phyloP scores from a whole-genome alignment of 1,284 basidiomycete genomes.

The Fomitiporia mediterranea region DNA sequence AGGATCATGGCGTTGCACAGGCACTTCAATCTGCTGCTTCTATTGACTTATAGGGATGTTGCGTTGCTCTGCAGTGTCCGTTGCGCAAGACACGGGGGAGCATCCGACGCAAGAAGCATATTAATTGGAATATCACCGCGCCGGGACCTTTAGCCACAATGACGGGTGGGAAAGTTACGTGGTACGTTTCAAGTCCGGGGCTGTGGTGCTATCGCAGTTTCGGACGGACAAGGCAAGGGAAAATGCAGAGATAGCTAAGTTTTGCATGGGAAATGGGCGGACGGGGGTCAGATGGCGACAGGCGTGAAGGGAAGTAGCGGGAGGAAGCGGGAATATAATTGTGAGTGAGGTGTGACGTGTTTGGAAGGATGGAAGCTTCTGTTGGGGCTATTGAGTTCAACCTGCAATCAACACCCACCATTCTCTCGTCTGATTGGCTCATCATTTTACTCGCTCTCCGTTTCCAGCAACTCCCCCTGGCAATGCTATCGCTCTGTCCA shows the following conservation, averaged over 20 bases:
- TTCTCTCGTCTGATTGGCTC: neutral
- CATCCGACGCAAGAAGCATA: neutral
- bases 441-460: neutral
- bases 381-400: slow-evolving; percentile 18
- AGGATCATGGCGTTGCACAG: neutral
- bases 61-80: neutral
- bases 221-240: neutral
- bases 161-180: neutral
- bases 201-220: neutral
- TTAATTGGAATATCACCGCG: neutral
- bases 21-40: neutral
- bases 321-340: neutral
- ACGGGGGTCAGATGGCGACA: neutral
- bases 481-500: neutral
- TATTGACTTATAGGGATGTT: neutral
- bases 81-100: neutral
- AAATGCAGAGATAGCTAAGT: neutral
- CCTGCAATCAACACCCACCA: slow-evolving; percentile 11
- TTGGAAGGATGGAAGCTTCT: slow-evolving; percentile 3
- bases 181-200: neutral
- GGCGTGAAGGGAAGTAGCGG: neutral
- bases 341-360: neutral
- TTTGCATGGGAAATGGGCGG: neutral
- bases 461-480: neutral
- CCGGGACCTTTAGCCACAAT: neutral